A percentile compares a stretch with the other conserved stretches of the same genome.
phyloP scores from a whole-genome alignment of 1,284 basidiomycete genomes.

The Ceratorhiza oryzae-sativae region DNA sequence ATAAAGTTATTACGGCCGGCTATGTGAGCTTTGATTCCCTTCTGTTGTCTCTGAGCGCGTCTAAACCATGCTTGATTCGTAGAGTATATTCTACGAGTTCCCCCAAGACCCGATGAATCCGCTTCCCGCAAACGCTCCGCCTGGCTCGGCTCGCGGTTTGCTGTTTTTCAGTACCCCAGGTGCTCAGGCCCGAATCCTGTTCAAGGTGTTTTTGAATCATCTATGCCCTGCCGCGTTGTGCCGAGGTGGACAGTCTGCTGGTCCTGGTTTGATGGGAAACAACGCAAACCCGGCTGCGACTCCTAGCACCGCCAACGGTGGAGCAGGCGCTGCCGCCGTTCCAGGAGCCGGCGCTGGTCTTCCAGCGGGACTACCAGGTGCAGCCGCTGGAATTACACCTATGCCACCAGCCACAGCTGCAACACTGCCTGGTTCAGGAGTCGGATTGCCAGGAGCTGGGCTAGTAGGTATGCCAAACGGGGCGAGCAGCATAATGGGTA shows the following conservation, averaged over 20 bases:
- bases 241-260: conserved; percentile 32
- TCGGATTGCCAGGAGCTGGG: not conserved
- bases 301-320: not conserved
- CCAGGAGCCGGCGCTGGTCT: not conserved
- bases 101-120: conserved; percentile 6
- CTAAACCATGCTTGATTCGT: not conserved
- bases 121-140: not conserved
- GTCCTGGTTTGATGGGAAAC: conserved; percentile 1
- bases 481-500: not conserved
- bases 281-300: not conserved
- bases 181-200: conserved; percentile 14
- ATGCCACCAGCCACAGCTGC: too few relatives aligned
- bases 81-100: conserved; percentile 37
- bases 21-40: conserved; percentile 6
- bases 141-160: not conserved
- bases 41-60: not conserved
- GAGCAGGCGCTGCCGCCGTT: not conserved
- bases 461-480: not conserved
- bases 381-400: not conserved
- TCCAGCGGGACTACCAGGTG: not conserved
- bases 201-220: conserved; percentile 26
- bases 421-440: too few relatives aligned
- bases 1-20: conserved; percentile 20
- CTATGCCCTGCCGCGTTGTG: conserved; percentile 18
- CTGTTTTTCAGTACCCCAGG: conserved; percentile 26